Evolutionary conservation across 768 basidiomycete genomes (phyloP), one percentile per base, ranked within the genome.

Genomic region (Mycena rebaudengoi): DNA sequence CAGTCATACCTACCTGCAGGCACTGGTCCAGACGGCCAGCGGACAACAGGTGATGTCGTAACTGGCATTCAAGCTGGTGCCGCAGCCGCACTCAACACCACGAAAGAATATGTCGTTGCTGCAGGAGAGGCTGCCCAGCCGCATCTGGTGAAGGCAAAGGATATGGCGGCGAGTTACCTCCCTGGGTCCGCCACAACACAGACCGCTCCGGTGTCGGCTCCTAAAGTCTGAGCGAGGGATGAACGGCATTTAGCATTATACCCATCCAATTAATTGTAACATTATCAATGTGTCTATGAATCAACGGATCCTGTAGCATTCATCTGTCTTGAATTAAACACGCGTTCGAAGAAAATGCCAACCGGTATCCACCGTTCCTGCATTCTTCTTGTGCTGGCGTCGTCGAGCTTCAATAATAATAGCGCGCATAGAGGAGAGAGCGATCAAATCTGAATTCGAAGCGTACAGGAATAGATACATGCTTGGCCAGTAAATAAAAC

Each of bases 71-170:
- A 79, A 51, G 70, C 76, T 4, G 75, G 75, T 4, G 76, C 79
- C 4, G 70, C 60, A 43, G 65, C 69, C 16, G 74, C 76, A 1
- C 60, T 75, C 7, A 72, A 68, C 7, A 76, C 78, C 0, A 71
- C 74, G n/a, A 77, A 75, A 32, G 71, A 71, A 40, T 69, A 66
- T 20, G 39, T 75, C 13, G 67, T 67, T 8, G 55, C 74, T 4
- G 73, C 75, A 4, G 73, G 65, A 30, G 50, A 64, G 18, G 73
- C 75, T 16, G 76, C 77, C 2, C 74, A 81, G 68, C 81, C 82
- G 0, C 78, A 83, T 46, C 65, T 85, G 26, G 78, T 82, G 35
- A 76, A 76, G 18, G 80, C 77, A 4, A 77, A 75, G 60, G 76
- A 76, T 6, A 71, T 73, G 0, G 78, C 79, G 0, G 79, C 84